These are phyloP conservation scores for Pycnococcus provasolii DNA, from an alignment of 139 green algal genomes.

Conservation along the genomic window DNA sequence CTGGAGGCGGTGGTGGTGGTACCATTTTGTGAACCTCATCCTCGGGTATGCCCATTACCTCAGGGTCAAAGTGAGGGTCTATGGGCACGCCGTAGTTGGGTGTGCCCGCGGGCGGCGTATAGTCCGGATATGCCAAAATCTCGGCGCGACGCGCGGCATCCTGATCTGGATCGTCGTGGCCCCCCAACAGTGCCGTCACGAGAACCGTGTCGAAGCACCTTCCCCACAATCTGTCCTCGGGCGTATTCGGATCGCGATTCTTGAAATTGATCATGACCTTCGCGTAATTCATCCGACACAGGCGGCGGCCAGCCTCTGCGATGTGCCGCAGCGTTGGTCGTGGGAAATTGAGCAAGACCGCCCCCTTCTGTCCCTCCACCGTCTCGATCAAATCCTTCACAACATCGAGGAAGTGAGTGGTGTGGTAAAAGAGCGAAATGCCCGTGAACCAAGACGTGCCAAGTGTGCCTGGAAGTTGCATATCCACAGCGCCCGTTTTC, in stretches of 20 bases:
- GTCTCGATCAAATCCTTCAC: too few relatives aligned
- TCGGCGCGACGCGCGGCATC: background rate
- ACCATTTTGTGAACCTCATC: too few relatives aligned
- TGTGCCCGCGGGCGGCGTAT: too few relatives aligned
- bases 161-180: background rate
- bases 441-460: background rate
- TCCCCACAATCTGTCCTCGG: conserved; percentile 7
- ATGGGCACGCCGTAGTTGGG: too few relatives aligned
- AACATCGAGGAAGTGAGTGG: conserved; percentile 14
- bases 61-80: too few relatives aligned
- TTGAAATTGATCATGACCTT: background rate
- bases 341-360: background rate
- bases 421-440: conserved; percentile 14
- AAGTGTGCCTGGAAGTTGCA: too few relatives aligned
- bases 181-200: background rate
- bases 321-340: background rate
- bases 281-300: conserved; percentile 1
- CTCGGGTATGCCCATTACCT: too few relatives aligned
- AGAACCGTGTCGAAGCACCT: conserved; percentile 16
- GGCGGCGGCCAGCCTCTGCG: background rate
- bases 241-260: conserved; percentile 9
- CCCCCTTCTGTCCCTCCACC: background rate
- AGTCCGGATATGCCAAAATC: too few relatives aligned
- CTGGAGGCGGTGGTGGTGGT: too few relatives aligned
- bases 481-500: too few relatives aligned